These are phyloP conservation scores for Phaeosphaeriaceae sp. DNA, from an alignment of 2,329 filamentous ascomycete species.

Conservation along the genomic window DNA sequence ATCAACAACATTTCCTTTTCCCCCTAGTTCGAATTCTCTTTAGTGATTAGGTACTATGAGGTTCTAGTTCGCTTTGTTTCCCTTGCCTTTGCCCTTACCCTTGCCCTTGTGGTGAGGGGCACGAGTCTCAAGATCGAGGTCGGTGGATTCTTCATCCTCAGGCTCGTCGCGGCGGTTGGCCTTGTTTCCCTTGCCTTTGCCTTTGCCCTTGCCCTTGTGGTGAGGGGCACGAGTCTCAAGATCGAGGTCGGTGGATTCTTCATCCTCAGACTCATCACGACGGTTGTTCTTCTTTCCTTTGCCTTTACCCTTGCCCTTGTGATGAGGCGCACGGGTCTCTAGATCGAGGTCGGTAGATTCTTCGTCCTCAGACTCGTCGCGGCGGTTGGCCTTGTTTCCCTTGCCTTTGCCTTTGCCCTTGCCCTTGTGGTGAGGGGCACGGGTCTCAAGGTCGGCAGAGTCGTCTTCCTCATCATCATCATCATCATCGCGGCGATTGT, in stretches of 20 bases:
- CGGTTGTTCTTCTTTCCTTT: constrained; percentile 8
- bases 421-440: neutral
- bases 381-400: constrained; percentile 2
- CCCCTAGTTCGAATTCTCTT: too few relatives aligned
- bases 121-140: constrained; percentile 2
- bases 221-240: neutral
- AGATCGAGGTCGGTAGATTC: constrained; percentile 1
- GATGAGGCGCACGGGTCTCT: constrained; percentile 6
- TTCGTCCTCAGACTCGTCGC: neutral
- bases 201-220: too few relatives aligned
- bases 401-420: constrained; percentile 5
- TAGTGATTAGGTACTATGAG: too few relatives aligned
- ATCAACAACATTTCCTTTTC: too few relatives aligned
- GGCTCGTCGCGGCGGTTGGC: neutral
- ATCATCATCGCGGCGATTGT: neutral
- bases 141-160: neutral
- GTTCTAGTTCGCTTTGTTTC: neutral
- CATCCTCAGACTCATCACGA: neutral
- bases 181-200: constrained; percentile 6
- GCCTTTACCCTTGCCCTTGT: constrained; percentile 10
- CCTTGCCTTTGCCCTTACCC: constrained; percentile 20
- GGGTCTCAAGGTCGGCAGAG: neutral
- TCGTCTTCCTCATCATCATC: neutral
- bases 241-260: too few relatives aligned
- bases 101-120: constrained; percentile 4